Base-by-base conservation (phyloP, 2,329 filamentous ascomycete genomes). In the Trichoderma koningii region DNA sequence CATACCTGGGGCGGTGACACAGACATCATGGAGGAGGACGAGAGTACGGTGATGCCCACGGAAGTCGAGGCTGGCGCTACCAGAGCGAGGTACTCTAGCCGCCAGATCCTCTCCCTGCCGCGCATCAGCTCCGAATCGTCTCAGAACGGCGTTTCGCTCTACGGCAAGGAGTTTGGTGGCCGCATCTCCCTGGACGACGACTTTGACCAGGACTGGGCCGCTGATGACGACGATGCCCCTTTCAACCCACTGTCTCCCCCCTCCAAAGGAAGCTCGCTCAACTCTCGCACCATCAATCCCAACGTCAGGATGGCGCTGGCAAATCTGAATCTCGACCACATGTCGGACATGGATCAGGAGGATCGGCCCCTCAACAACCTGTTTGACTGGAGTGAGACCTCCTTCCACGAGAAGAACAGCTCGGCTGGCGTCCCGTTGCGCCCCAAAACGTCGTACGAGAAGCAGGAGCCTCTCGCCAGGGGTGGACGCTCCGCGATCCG, bases 341-440 rank as follows among this genome's bases (percentile, higher is more conserved):
- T 74, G 48, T 70, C 71, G 17, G 70, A 70, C 42, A 59, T 65
- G 38, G 65, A 69, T 66, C 65, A 52, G 5, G 66, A 70, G 50
- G 84, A 88, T 61, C 81, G 85, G 15, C 84, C 85, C 2, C 79
- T 85, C 67, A 90, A 89, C 74, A 93, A 84, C 69, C 80, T 93
- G 3, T 93, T 93, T 70, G 90, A 93, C 74, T 92, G 89, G 89
- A 87, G 88, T 55, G 91, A 93, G 74, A 83, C 88, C 15, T 77
- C 84, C 28, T 77, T 80, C 7, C 80, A 85, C 66, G 89, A 90
- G 26, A 89, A 87, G 76, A 77, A 81, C 60, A 85, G 89, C 53
- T 76, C 78, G 17, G 84, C 83, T 66, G 84, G 84, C 30, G 82
- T 83, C 45, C 83, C 83, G n/a, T 82, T 83, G 52, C 84, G 90